Percentiles rank a stretch among this genome's conserved stretches.
Evolutionary conservation across 495 filamentous ascomycete genomes (phyloP).

Genomic region (Penicillium crystallinum): DNA sequence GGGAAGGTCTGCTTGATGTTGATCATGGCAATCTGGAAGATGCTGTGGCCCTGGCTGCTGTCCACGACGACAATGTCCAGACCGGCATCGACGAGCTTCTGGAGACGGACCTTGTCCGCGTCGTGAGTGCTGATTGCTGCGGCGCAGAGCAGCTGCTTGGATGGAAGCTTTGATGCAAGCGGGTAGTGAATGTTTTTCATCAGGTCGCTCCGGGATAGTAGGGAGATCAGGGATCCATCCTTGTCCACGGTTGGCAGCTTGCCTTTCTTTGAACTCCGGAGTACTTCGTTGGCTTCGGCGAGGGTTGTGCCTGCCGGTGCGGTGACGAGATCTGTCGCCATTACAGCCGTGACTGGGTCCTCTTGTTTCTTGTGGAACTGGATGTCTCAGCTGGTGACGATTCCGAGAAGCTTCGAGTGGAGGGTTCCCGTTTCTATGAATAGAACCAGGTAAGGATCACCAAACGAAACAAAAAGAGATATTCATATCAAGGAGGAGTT

Average conservation of each 20-base stretch:
- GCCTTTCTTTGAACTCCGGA: constrained; percentile 95
- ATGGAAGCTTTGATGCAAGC: constrained; percentile 92
- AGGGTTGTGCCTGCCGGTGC: constrained; percentile 81
- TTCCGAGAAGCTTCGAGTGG: constrained; percentile 89
- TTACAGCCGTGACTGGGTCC: constrained; percentile 79
- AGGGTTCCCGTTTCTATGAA: constrained; percentile 88
- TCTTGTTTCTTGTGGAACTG: constrained; percentile 77
- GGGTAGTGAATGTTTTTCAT: constrained; percentile 99
- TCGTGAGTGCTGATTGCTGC: constrained; percentile 93
- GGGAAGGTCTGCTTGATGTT: constrained; percentile 85
- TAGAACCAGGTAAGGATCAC: too few relatives aligned
- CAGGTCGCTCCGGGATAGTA: constrained; percentile 93
- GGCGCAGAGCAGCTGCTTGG: constrained; percentile 94
- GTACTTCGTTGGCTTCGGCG: constrained; percentile 84
- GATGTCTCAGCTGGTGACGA: constrained; percentile 95
- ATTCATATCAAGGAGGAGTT: too few relatives aligned
- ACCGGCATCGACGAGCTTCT: constrained; percentile 86
- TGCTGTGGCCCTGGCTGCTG: constrained; percentile 92
- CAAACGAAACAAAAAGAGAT: too few relatives aligned
- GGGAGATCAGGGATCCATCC: constrained; percentile 79
- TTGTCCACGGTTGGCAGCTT: constrained; percentile 95
- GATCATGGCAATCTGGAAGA: constrained; percentile 97
- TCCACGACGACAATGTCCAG: constrained; percentile 95
- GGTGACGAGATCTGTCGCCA: constrained; percentile 94
- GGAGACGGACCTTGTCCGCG: constrained; percentile 81